Percentiles rank a stretch among this genome's conserved stretches.
These are phyloP conservation scores for Salix viminalis DNA, from an alignment of 345 rosid species.

Conservation along the genomic window DNA sequence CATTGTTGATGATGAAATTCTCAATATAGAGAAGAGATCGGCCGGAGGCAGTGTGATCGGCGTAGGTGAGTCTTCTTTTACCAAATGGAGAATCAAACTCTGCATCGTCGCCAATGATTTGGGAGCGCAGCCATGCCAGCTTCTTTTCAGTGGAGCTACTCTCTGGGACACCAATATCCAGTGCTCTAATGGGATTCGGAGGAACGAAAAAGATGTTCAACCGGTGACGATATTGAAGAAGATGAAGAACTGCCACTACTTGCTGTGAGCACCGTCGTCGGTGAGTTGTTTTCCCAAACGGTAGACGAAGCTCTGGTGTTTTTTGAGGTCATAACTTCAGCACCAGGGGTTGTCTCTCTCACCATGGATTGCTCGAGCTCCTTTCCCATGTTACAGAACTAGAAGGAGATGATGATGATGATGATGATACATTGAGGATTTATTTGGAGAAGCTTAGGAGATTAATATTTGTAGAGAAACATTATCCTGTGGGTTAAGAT, in stretches of 20 bases:
- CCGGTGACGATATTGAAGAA: neutral
- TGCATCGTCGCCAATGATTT: constrained; percentile 36
- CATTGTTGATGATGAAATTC: constrained; percentile 39
- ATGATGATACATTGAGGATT: no score
- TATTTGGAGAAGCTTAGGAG: no score
- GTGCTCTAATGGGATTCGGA: constrained; percentile 12
- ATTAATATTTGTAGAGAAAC: no score
- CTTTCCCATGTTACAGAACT: no score
- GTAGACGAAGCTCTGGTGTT: neutral
- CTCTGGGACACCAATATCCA: constrained; percentile 28
- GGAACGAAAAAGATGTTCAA: neutral
- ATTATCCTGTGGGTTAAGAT: no score
- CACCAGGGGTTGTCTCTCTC: neutral
- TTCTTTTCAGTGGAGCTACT: constrained; percentile 17
- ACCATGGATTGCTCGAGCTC: neutral
- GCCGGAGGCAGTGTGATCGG: constrained; percentile 63
- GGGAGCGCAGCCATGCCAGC: constrained; percentile 48
- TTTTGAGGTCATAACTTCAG: neutral
- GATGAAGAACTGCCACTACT: neutral
- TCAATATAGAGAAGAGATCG: constrained; percentile 48
- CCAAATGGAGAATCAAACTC: constrained; percentile 56
- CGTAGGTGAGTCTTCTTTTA: constrained; percentile 39
- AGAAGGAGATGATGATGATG: no score
- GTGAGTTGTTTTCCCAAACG: neutral
- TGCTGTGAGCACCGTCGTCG: neutral